A percentile compares a stretch with the other conserved stretches of the same genome.
These are phyloP conservation scores for Cyanodermella asteris DNA, from an alignment of 2,329 filamentous ascomycete genomes.

Conservation along the genomic window DNA sequence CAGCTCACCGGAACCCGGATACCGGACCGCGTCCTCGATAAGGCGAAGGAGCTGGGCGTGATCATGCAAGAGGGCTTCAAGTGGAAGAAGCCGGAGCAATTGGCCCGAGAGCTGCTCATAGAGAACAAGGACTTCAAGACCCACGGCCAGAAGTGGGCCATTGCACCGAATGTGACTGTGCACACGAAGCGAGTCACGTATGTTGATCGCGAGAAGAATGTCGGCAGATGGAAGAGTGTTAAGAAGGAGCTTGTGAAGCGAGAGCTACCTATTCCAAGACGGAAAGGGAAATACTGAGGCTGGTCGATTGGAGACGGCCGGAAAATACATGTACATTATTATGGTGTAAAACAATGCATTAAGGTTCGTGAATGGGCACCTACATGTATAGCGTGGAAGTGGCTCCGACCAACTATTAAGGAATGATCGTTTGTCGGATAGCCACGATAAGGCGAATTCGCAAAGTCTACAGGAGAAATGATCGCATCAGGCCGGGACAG, in stretches of 20 bases:
- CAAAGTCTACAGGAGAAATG: no score
- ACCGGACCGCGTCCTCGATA: constrained; percentile 44
- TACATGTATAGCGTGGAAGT: no score
- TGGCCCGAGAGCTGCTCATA: constrained; percentile 35
- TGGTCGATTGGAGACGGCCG: no score
- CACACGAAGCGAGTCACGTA: constrained; percentile 42
- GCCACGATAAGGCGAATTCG: no score
- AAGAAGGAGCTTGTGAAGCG: constrained; percentile 44
- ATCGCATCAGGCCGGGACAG: no score
- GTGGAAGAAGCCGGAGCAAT: constrained; percentile 25
- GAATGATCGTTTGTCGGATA: no score
- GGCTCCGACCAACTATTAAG: no score
- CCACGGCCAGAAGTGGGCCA: constrained; percentile 20
- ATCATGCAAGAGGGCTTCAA: constrained; percentile 31
- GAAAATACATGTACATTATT: no score
- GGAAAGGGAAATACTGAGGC: no score
- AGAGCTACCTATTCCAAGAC: constrained; percentile 36
- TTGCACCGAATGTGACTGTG: constrained; percentile 49
- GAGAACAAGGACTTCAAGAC: constrained; percentile 6
- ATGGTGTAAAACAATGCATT: no score
- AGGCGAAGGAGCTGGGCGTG: constrained; percentile 30
- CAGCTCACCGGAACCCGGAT: constrained; percentile 62
- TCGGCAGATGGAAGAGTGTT: constrained; percentile 64
- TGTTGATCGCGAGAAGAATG: constrained; percentile 46
- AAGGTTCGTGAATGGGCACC: no score